These are phyloP conservation scores for Crithidia bombi DNA, from an alignment of 208 protist genomes.

Conservation along the genomic window DNA sequence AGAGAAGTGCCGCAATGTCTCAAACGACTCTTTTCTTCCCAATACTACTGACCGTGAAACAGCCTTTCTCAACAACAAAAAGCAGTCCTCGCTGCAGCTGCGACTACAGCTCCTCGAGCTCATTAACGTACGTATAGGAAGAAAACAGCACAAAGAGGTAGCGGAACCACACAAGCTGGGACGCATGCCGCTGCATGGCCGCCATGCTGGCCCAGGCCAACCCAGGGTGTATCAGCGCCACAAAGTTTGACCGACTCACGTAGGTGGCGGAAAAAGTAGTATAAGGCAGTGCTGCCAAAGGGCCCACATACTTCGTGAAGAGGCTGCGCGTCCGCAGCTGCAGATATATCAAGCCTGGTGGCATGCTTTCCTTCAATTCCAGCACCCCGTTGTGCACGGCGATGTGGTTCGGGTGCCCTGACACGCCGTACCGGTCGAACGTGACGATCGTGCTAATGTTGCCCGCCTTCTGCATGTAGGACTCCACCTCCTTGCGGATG, in stretches of 20 bases:
- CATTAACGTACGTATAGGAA: slow-evolving; percentile 95
- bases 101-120: slow-evolving; percentile 45
- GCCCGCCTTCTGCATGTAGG: slow-evolving; percentile 62
- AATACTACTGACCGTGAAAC: no score
- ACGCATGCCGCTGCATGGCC: slow-evolving; percentile 90
- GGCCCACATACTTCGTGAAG: slow-evolving; percentile 72
- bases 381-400: slow-evolving; percentile 85
- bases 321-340: slow-evolving; percentile 63
- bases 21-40: no score
- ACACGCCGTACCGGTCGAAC: slow-evolving; percentile 95
- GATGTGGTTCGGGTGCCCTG: slow-evolving; percentile 96
- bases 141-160: slow-evolving; percentile 96
- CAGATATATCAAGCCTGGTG: slow-evolving; percentile 74
- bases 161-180: slow-evolving; percentile 97
- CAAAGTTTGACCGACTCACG: slow-evolving; percentile 43
- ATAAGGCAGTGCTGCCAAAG: slow-evolving; percentile 40
- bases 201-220: slow-evolving; percentile 53
- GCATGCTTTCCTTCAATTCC: slow-evolving; percentile 63
- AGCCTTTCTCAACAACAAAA: no score
- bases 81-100: not conserved
- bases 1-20: no score
- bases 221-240: slow-evolving; percentile 56
- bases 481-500: slow-evolving; percentile 61
- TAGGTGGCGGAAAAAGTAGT: slow-evolving; percentile 21
- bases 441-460: slow-evolving; percentile 91